phyloP scores from a whole-genome alignment of 768 basidiomycete species.

The Terana coerulea region DNA sequence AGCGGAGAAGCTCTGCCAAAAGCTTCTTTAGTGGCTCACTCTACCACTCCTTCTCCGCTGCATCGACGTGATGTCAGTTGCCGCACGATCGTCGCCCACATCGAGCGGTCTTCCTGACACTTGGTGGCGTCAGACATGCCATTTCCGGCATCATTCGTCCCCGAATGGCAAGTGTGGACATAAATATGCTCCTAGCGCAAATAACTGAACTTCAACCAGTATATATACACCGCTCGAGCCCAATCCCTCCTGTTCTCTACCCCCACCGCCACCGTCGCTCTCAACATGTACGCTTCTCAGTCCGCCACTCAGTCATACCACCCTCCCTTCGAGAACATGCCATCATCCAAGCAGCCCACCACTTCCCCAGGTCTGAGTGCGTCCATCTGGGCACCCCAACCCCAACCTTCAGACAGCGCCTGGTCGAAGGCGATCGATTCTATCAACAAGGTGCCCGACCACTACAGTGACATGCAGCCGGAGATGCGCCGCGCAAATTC shows the following conservation, averaged over 20 bases:
- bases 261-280: constrained; percentile 3
- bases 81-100: constrained; percentile 5
- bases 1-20: not conserved
- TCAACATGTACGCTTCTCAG: constrained; percentile 18
- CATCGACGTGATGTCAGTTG: not conserved
- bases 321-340: constrained; percentile 23
- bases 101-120: constrained; percentile 2
- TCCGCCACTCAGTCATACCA: constrained; percentile 19
- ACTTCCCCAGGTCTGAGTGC: constrained; percentile 14
- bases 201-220: not conserved
- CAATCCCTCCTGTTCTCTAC: not conserved
- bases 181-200: not conserved
- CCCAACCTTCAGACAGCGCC: constrained; percentile 58
- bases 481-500: constrained; percentile 25
- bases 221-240: constrained; percentile 8
- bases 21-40: not conserved
- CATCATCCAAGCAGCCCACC: constrained; percentile 17
- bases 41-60: not conserved
- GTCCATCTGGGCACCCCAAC: constrained; percentile 84
- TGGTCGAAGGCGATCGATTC: constrained; percentile 70
- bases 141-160: constrained; percentile 6
- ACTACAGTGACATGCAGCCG: constrained; percentile 14
- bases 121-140: constrained; percentile 5
- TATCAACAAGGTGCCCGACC: constrained; percentile 47
- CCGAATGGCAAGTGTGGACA: constrained; percentile 6